A percentile compares a stretch with the other conserved stretches of the same genome.
These are phyloP conservation scores for Hevea brasiliensis DNA, from an alignment of 345 rosid species.

Conservation along the genomic window DNA sequence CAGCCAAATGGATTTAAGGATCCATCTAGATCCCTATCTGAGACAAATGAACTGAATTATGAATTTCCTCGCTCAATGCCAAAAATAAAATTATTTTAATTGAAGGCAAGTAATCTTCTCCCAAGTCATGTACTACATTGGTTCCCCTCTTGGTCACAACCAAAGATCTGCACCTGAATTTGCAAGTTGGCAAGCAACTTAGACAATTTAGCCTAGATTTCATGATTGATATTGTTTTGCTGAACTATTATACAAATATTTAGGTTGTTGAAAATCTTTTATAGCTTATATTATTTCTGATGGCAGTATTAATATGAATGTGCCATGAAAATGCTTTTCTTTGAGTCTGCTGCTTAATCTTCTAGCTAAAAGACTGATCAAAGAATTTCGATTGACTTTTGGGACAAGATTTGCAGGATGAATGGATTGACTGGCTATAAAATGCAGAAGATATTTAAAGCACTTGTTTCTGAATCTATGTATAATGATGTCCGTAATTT, in stretches of 20 bases:
- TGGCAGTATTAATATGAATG: not conserved
- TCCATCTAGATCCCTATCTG: not conserved
- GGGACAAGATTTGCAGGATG: slow-evolving; percentile 73
- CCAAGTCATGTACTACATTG: not conserved
- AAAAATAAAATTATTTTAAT: not conserved
- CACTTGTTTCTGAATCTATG: slow-evolving; percentile 63
- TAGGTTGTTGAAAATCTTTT: not conserved
- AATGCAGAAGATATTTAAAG: slow-evolving; percentile 78
- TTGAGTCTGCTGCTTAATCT: not conserved
- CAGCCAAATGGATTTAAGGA: not conserved
- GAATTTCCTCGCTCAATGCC: not conserved
- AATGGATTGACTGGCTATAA: slow-evolving; percentile 83
- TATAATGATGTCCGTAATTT: slow-evolving; percentile 65
- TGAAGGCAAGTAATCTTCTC: not conserved
- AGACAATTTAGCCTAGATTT: not conserved
- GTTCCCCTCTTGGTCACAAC: not conserved
- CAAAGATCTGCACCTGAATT: not conserved
- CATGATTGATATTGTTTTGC: not conserved
- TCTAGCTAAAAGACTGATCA: slow-evolving; percentile 22
- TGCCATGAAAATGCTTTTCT: not conserved
- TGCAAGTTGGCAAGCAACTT: not conserved
- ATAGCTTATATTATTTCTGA: not conserved
- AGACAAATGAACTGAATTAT: not conserved
- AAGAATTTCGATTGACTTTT: slow-evolving; percentile 38
- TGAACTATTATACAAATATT: not conserved